Conservation (phyloP, 768 basidiomycete species). For the Pleurotus salmoneostramineus region DNA sequence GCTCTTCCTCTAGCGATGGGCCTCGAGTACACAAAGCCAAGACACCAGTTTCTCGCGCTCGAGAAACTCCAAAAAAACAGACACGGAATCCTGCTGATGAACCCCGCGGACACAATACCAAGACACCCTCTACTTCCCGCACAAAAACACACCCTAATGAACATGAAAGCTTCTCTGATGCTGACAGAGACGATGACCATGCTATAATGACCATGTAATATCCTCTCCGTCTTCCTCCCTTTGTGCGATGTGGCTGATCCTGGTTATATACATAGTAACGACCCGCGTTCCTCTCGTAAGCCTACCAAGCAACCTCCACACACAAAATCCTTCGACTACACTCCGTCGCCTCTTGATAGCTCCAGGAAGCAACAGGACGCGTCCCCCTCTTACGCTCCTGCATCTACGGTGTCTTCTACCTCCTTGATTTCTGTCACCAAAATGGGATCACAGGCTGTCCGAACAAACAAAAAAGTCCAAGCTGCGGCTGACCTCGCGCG, state of each 20-base stretch:
- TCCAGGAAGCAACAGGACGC: conserved; percentile 7
- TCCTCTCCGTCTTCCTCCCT: background rate
- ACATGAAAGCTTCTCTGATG: too few species aligned
- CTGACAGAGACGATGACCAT: conserved; percentile 20
- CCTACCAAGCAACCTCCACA: conserved; percentile 29
- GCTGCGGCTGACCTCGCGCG: conserved; percentile 38
- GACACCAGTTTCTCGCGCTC: background rate
- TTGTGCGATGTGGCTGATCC: background rate
- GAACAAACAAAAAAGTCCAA: conserved; percentile 35
- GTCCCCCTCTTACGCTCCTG: background rate
- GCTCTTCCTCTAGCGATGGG: background rate
- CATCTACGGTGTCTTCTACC: background rate
- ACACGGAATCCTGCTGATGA: too few species aligned
- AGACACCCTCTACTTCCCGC: too few species aligned
- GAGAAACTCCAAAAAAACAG: background rate
- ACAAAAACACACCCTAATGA: too few species aligned
- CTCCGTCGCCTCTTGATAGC: conserved; percentile 4
- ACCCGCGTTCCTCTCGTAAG: conserved; percentile 44
- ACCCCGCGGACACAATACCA: too few species aligned
- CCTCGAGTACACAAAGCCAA: background rate
- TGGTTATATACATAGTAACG: conserved; percentile 28
- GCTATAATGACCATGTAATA: conserved; percentile 37
- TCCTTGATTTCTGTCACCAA: conserved; percentile 5
- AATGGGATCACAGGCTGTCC: conserved; percentile 18
- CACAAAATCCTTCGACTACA: conserved; percentile 8